phyloP scores from a whole-genome alignment of 495 filamentous ascomycete genomes.

The Hypomontagnella submonticulosa region DNA sequence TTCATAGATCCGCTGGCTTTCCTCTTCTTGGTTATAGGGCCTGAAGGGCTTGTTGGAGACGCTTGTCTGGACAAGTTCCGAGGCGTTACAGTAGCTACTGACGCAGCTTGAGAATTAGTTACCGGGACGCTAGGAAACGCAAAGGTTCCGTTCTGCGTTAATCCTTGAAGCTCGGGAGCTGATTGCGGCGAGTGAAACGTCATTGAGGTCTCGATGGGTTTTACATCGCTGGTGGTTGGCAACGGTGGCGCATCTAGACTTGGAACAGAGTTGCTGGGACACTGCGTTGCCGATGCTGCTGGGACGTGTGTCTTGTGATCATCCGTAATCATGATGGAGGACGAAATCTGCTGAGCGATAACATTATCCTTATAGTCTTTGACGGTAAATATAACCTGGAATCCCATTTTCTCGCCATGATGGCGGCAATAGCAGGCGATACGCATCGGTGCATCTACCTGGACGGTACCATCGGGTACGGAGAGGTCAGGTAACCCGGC shows the following conservation, averaged over 20 bases:
- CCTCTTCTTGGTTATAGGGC: conserved; percentile 74
- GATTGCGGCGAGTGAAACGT: conserved; percentile 30
- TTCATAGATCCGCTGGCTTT: conserved; percentile 75
- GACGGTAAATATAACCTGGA: conserved; percentile 93
- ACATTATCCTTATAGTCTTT: conserved; percentile 79
- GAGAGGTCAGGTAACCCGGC: conserved; percentile 46
- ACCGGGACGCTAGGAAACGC: conserved; percentile 25
- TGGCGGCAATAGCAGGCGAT: conserved; percentile 97
- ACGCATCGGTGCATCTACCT: conserved; percentile 89
- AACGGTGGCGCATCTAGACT: conserved; percentile 14
- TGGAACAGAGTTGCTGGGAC: conserved; percentile 8
- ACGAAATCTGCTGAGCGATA: conserved; percentile 84
- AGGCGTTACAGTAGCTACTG: conserved; percentile 63
- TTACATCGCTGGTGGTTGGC: conserved; percentile 30
- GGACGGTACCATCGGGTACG: conserved; percentile 70
- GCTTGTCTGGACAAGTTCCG: conserved; percentile 75
- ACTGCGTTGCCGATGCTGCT: conserved; percentile 49
- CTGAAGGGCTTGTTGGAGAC: conserved; percentile 71
- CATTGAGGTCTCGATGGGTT: conserved; percentile 37
- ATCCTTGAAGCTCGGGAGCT: conserved; percentile 33
- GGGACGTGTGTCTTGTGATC: conserved; percentile 87
- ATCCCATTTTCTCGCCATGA: conserved; percentile 89
- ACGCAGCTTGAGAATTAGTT: conserved; percentile 53
- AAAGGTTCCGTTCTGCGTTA: conserved; percentile 32
- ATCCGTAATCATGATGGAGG: conserved; percentile 93